Conservation (phyloP, 352 stramenopile genomes). For the Phytophthora tubulina region DNA sequence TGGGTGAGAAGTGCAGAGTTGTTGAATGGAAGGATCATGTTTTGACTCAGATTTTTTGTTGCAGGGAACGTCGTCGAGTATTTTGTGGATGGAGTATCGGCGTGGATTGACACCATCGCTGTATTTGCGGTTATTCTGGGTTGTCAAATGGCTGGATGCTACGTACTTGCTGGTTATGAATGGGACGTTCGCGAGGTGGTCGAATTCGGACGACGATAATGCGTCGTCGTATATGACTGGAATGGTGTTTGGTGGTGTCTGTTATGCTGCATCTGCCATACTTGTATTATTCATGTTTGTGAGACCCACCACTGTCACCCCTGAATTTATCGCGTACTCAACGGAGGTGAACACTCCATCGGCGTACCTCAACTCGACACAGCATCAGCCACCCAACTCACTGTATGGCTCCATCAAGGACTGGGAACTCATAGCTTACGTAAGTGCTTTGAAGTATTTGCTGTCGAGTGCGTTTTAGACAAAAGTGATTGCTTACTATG, state of each 20-base stretch:
- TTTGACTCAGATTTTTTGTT: neutral
- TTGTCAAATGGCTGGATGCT: constrained; percentile 61
- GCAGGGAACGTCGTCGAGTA: constrained; percentile 53
- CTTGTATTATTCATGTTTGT: constrained; percentile 66
- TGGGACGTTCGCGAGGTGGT: constrained; percentile 28
- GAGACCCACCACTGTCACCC: constrained; percentile 56
- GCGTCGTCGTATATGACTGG: constrained; percentile 19
- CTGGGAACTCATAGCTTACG: constrained; percentile 38
- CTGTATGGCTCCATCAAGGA: constrained; percentile 72
- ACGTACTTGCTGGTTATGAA: constrained; percentile 59
- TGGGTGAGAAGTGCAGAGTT: constrained; percentile 47
- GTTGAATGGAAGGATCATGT: neutral
- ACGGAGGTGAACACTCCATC: constrained; percentile 63
- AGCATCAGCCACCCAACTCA: constrained; percentile 48
- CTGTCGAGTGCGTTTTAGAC: neutral
- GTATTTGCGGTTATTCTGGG: constrained; percentile 71
- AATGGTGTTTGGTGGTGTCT: constrained; percentile 44
- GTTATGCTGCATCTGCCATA: constrained; percentile 53
- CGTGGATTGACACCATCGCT: constrained; percentile 63
- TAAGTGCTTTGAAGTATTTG: constrained; percentile 11
- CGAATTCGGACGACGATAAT: neutral
- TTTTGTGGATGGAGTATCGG: constrained; percentile 86
- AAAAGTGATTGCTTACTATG: constrained; percentile 8
- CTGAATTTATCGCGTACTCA: constrained; percentile 59
- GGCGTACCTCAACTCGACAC: constrained; percentile 62